Evolutionary conservation across 2,329 filamentous ascomycete genomes (phyloP).

Genomic region (Colletotrichum sp.): DNA sequence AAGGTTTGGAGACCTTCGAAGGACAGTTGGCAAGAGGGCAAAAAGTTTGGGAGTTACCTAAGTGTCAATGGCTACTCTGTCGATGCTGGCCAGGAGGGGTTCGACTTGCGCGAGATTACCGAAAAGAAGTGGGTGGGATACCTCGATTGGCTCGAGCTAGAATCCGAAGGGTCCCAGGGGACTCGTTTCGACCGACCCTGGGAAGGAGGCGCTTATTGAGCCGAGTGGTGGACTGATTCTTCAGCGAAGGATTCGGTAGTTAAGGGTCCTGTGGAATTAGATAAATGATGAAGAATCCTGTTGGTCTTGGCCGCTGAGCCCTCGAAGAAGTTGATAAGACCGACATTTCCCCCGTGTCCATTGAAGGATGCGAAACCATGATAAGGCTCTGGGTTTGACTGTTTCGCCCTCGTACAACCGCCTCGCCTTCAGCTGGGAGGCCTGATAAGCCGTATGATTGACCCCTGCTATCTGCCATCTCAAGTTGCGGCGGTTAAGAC

Average conservation of each 20-base stretch:
- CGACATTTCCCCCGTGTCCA: background rate
- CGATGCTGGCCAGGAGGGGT: constrained; percentile 38
- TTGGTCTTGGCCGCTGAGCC: background rate
- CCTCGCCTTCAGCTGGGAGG: background rate
- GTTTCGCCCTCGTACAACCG: background rate
- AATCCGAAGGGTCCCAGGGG: background rate
- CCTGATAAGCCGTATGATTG: background rate
- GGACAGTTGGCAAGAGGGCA: constrained; percentile 28
- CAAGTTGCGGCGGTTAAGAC: background rate
- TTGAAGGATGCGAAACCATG: background rate
- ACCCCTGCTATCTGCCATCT: background rate
- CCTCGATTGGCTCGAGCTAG: constrained; percentile 20
- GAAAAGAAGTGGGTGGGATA: constrained; percentile 37
- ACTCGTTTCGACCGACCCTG: constrained; percentile 7
- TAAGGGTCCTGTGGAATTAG: background rate
- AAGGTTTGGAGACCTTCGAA: constrained; percentile 34
- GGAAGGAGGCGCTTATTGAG: constrained; percentile 15
- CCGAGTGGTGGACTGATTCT: background rate
- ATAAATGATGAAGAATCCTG: background rate
- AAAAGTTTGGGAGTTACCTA: constrained; percentile 30
- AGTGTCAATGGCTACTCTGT: constrained; percentile 41
- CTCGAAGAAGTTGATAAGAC: background rate
- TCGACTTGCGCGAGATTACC: constrained; percentile 38
- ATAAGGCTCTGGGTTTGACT: background rate
- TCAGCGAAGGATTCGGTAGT: background rate